Evolutionary conservation across 257 asterid species (phyloP).

Genomic region (Solanum boliviense): DNA sequence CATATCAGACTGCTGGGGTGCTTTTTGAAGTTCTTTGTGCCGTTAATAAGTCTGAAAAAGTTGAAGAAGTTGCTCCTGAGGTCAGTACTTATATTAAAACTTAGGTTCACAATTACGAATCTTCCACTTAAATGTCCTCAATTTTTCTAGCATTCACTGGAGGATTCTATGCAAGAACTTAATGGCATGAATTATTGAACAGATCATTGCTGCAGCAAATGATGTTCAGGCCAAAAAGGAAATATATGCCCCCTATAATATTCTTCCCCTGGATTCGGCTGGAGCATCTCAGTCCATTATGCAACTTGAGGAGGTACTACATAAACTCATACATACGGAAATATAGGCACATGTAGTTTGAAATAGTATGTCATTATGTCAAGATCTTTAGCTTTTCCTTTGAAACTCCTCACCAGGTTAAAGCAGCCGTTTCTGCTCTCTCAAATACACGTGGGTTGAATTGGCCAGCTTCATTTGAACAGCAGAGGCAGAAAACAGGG

Average conservation of each 20-base stretch:
- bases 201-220: constrained; percentile 97
- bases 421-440: constrained; percentile 82
- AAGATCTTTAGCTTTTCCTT: background rate
- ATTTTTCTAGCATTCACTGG: background rate
- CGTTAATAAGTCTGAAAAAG: constrained; percentile 85
- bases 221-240: constrained; percentile 96
- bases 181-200: constrained; percentile 13
- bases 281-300: constrained; percentile 89
- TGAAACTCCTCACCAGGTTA: constrained; percentile 41
- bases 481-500: constrained; percentile 67
- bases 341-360: background rate
- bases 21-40: constrained; percentile 99
- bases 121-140: background rate
- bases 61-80: constrained; percentile 98
- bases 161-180: constrained; percentile 1
- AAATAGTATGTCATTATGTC: background rate
- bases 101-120: background rate
- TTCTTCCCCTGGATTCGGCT: constrained; percentile 92
- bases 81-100: constrained; percentile 24
- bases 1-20: constrained; percentile 97
- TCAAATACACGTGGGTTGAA: constrained; percentile 51
- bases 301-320: constrained; percentile 96
- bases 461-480: constrained; percentile 87
- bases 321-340: background rate
- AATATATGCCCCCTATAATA: constrained; percentile 84